Evolutionary conservation across 2,329 filamentous ascomycete species (phyloP).

Genomic region (Cytospora piceae): DNA sequence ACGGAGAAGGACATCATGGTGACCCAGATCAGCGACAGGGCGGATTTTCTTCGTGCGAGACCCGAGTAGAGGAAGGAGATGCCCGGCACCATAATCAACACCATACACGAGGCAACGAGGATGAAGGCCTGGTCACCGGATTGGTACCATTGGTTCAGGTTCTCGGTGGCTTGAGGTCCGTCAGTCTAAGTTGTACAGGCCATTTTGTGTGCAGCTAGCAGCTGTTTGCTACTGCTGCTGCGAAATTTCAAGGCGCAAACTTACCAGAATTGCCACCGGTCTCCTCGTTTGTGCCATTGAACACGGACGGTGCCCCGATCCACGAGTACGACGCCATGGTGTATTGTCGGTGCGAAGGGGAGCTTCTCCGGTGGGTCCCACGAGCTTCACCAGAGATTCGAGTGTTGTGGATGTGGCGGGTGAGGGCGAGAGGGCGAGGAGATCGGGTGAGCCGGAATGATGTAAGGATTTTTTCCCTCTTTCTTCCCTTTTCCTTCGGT

Average conservation of each 20-base stretch:
- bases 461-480: constrained; percentile 1
- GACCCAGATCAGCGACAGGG: constrained; percentile 95
- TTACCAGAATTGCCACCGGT: constrained; percentile 79
- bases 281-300: constrained; percentile 66
- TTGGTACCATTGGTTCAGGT: constrained; percentile 95
- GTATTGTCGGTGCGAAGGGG: constrained; percentile 23
- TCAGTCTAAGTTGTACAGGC: constrained; percentile 26
- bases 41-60: constrained; percentile 95
- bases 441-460: constrained; percentile 3
- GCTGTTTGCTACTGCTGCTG: too few relatives aligned
- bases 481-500: not conserved
- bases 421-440: not conserved
- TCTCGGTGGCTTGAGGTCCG: constrained; percentile 70
- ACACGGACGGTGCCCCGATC: constrained; percentile 60
- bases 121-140: constrained; percentile 94
- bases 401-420: not conserved
- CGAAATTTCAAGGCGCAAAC: constrained; percentile 42
- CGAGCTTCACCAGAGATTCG: not conserved
- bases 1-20: constrained; percentile 93
- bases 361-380: constrained; percentile 16
- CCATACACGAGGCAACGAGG: constrained; percentile 86
- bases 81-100: constrained; percentile 94
- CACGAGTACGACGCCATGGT: constrained; percentile 61
- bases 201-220: not conserved
- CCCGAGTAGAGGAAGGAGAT: constrained; percentile 98